Percentiles rank a stretch among this genome's conserved stretches.
phyloP scores from a whole-genome alignment of 148 eudicot genomes.

The Rhododendron williamsianum region DNA sequence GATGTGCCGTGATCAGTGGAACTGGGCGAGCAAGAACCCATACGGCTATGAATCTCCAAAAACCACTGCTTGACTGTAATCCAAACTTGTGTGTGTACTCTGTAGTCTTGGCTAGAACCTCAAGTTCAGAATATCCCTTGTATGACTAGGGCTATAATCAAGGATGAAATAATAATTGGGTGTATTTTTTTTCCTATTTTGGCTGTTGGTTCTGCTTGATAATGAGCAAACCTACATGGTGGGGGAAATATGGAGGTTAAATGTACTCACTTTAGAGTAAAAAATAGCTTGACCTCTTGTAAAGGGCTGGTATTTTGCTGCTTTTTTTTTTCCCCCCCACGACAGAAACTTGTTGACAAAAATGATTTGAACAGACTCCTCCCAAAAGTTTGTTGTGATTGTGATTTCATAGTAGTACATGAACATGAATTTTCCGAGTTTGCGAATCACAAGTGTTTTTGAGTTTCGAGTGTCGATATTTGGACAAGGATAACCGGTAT shows the following conservation, averaged over 20 bases:
- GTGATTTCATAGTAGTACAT: neutral
- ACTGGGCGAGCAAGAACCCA: conserved; percentile 94
- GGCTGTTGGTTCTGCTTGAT: neutral
- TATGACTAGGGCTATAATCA: neutral
- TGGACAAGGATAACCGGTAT: neutral
- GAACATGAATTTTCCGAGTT: neutral
- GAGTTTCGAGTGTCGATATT: neutral
- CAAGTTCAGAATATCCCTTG: neutral
- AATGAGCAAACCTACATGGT: neutral
- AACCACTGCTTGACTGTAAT: conserved; percentile 20
- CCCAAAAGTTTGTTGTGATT: neutral
- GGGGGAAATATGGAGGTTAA: neutral
- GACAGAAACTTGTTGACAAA: neutral
- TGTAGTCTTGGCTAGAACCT: neutral
- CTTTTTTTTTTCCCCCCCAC: neutral
- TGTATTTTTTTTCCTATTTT: neutral
- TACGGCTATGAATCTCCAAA: conserved; percentile 61
- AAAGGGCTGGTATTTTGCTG: neutral
- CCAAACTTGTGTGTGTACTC: neutral
- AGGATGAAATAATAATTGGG: neutral
- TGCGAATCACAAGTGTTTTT: neutral
- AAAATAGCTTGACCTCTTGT: neutral
- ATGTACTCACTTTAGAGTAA: neutral
- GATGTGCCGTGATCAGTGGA: conserved; percentile 95
- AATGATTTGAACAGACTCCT: neutral